These are phyloP conservation scores for Penicillium herquei DNA, from an alignment of 495 filamentous ascomycete genomes.

Conservation along the genomic window DNA sequence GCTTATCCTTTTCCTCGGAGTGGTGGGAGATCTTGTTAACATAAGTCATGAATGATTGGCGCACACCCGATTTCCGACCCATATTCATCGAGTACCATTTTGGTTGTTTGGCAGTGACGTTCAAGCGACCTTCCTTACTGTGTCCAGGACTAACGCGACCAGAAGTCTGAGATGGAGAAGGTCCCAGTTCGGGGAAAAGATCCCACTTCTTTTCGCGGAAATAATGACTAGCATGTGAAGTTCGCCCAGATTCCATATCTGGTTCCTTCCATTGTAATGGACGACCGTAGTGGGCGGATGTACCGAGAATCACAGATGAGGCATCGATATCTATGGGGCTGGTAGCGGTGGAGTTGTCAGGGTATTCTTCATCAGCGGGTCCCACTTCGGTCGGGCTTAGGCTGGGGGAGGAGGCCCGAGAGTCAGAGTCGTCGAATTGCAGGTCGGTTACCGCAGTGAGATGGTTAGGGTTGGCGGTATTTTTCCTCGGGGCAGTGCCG, in stretches of 20 bases:
- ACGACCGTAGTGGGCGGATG: slow-evolving; percentile 25
- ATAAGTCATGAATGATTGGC: slow-evolving; percentile 40
- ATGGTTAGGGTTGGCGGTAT: not conserved
- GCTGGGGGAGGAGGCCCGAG: too few species aligned
- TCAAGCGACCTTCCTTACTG: slow-evolving; percentile 27
- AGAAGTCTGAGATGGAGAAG: slow-evolving; percentile 16
- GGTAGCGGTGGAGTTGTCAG: not conserved
- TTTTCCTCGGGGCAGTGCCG: not conserved
- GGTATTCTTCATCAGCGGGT: not conserved
- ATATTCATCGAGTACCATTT: slow-evolving; percentile 27
- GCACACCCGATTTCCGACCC: slow-evolving; percentile 18
- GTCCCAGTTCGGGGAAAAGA: slow-evolving; percentile 46
- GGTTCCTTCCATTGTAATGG: slow-evolving; percentile 24
- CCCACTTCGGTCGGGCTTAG: not conserved
- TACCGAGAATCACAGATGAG: slow-evolving; percentile 2
- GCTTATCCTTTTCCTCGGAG: slow-evolving; percentile 1
- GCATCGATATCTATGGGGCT: slow-evolving; percentile 8
- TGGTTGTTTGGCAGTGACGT: slow-evolving; percentile 20
- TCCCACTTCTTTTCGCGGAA: slow-evolving; percentile 52
- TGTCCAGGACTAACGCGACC: slow-evolving; percentile 16
- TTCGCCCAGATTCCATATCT: slow-evolving; percentile 10
- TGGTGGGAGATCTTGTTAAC: slow-evolving; percentile 29
- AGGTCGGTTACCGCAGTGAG: too few species aligned
- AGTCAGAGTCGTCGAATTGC: not conserved
- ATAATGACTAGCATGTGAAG: slow-evolving; percentile 35